These are phyloP conservation scores for Pinus tabuliformis DNA, from an alignment of 75 land plant genomes.

Conservation along the genomic window DNA sequence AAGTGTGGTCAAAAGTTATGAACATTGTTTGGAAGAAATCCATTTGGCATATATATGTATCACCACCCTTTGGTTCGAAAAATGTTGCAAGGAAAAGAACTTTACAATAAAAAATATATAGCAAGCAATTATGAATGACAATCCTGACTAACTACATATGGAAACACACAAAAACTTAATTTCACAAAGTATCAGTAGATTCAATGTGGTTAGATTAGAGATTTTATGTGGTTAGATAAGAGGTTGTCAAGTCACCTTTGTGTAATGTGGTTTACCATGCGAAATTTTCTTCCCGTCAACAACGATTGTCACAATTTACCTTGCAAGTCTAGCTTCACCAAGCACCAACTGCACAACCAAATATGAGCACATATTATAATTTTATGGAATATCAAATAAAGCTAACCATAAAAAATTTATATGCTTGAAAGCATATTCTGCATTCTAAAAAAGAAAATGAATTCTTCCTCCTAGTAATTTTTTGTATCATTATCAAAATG, in stretches of 20 bases:
- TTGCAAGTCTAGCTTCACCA: slow-evolving; percentile 52
- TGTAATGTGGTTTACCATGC: slow-evolving; percentile 34
- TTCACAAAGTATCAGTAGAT: neutral
- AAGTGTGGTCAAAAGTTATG: too few species aligned
- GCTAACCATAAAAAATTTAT: slow-evolving; percentile 14
- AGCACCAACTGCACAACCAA: slow-evolving; percentile 46
- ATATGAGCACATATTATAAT: neutral
- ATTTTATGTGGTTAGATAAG: neutral
- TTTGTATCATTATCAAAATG: neutral
- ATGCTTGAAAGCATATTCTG: neutral
- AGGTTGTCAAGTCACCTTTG: slow-evolving; percentile 28
- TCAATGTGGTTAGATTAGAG: neutral
- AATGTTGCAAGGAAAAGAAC: neutral
- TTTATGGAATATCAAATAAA: neutral
- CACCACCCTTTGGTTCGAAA: slow-evolving; percentile 25
- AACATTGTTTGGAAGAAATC: too few species aligned
- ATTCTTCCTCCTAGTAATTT: neutral
- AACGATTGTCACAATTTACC: slow-evolving; percentile 13
- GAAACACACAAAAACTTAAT: neutral
- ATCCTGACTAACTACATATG: neutral
- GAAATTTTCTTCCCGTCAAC: slow-evolving; percentile 53
- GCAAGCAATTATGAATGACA: neutral
- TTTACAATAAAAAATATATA: neutral
- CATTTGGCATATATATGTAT: slow-evolving; percentile 15
- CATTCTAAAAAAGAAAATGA: neutral